phyloP scores from a whole-genome alignment of 805 yeast species.

The Groenewaldozyma tartarivorans region DNA sequence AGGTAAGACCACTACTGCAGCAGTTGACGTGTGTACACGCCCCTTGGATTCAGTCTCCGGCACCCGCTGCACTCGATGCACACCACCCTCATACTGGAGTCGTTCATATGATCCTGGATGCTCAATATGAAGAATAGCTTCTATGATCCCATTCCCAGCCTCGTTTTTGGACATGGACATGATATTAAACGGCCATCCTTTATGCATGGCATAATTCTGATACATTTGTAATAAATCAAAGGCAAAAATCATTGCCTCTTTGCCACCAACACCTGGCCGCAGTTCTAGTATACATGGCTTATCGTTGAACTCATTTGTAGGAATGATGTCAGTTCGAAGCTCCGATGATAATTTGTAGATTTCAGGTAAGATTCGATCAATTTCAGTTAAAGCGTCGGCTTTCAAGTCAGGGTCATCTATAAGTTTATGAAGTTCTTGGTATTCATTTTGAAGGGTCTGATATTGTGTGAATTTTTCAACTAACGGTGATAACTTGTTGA shows the following conservation, averaged over 20 bases:
- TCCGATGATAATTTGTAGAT: slow-evolving; percentile 34
- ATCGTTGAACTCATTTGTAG: slow-evolving; percentile 68
- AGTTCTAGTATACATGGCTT: slow-evolving; percentile 73
- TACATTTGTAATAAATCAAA: slow-evolving; percentile 78
- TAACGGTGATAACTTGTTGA: slow-evolving; percentile 36
- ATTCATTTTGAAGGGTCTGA: slow-evolving; percentile 20
- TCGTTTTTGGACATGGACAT: slow-evolving; percentile 48
- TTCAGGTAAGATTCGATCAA: slow-evolving; percentile 37
- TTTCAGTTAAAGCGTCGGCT: slow-evolving; percentile 55
- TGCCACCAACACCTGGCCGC: slow-evolving; percentile 94
- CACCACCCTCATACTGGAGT: slow-evolving; percentile 83
- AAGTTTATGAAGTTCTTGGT: slow-evolving; percentile 37
- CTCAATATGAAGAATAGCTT: slow-evolving; percentile 67
- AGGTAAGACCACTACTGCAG: slow-evolving; percentile 91
- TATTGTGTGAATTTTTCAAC: slow-evolving; percentile 36
- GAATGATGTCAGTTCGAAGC: slow-evolving; percentile 48
- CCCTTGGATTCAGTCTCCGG: slow-evolving; percentile 94
- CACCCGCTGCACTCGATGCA: slow-evolving; percentile 89
- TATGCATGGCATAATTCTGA: slow-evolving; percentile 50
- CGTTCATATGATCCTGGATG: slow-evolving; percentile 68
- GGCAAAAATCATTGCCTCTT: slow-evolving; percentile 84
- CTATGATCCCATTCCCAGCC: slow-evolving; percentile 49
- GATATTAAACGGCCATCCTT: slow-evolving; percentile 58
- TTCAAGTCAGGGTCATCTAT: slow-evolving; percentile 38
- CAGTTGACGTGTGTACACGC: slow-evolving; percentile 89